Percentiles rank a stretch among this genome's conserved stretches.
phyloP scores from a whole-genome alignment of 2,329 filamentous ascomycete species.

The Trichoderma simmonsii region DNA sequence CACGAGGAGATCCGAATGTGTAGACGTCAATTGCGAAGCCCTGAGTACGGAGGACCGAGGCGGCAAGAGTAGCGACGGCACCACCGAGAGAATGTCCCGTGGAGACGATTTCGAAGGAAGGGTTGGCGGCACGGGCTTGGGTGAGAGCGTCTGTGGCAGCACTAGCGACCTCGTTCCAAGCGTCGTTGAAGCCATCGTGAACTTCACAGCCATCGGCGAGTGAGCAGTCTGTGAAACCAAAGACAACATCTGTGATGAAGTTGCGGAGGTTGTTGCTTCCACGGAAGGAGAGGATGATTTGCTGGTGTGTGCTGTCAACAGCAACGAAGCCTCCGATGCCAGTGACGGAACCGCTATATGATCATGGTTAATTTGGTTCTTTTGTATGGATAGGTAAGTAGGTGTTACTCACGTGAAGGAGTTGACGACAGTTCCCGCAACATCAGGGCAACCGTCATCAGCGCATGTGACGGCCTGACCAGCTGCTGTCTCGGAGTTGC shows the following conservation, averaged over 20 bases:
- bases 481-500: slow-evolving; percentile 43
- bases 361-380: slow-evolving; percentile 8
- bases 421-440: slow-evolving; percentile 43
- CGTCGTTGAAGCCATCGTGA: slow-evolving; percentile 57
- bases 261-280: slow-evolving; percentile 59
- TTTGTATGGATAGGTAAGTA: not conserved
- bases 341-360: slow-evolving; percentile 37
- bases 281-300: slow-evolving; percentile 60
- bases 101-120: slow-evolving; percentile 52
- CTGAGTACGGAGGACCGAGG: slow-evolving; percentile 50
- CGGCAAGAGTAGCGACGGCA: slow-evolving; percentile 60
- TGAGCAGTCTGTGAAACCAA: slow-evolving; percentile 29
- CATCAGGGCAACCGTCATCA: slow-evolving; percentile 41
- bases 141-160: slow-evolving; percentile 43
- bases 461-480: slow-evolving; percentile 44
- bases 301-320: slow-evolving; percentile 44
- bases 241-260: slow-evolving; percentile 55
- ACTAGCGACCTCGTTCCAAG: slow-evolving; percentile 53
- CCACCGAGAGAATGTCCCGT: slow-evolving; percentile 69
- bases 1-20: slow-evolving; percentile 65
- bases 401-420: slow-evolving; percentile 38
- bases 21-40: slow-evolving; percentile 54
- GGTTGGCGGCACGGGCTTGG: slow-evolving; percentile 44
- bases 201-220: slow-evolving; percentile 44
- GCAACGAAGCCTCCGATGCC: slow-evolving; percentile 52